These are phyloP conservation scores for Tieghemiomyces parasiticus DNA, from an alignment of 192 early-diverging fungal genomes.

Conservation along the genomic window DNA sequence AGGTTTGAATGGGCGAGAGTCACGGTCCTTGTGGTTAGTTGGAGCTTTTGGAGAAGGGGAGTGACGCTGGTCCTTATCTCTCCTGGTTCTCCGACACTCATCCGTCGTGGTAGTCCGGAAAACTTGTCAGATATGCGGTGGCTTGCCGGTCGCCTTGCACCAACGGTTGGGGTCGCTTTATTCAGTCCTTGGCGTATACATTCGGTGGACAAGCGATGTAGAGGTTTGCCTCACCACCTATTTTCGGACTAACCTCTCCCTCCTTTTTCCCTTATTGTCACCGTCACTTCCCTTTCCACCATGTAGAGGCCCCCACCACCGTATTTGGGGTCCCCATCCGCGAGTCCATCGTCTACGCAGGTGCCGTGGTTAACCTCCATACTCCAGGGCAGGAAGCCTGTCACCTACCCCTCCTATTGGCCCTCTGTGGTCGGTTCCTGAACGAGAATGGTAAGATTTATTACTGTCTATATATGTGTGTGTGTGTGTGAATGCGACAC, in stretches of 20 bases:
- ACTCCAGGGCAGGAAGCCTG: neutral
- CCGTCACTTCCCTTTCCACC: neutral
- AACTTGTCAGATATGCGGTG: too few species aligned
- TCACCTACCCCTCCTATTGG: conserved; percentile 21
- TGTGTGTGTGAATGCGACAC: too few species aligned
- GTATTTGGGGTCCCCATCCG: conserved; percentile 1
- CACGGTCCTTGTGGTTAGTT: too few species aligned
- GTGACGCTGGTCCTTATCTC: too few species aligned
- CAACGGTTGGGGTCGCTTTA: neutral
- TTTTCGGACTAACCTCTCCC: neutral
- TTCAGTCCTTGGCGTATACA: neutral
- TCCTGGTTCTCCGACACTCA: too few species aligned
- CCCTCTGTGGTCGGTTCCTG: conserved; percentile 27
- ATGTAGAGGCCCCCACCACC: neutral
- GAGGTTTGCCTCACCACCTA: neutral
- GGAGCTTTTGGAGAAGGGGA: too few species aligned
- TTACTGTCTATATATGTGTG: too few species aligned
- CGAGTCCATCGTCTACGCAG: conserved; percentile 1
- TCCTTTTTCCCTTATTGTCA: neutral
- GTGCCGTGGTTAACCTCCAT: neutral
- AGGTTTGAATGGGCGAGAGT: too few species aligned
- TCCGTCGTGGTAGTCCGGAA: too few species aligned
- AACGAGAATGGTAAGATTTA: conserved; percentile 21
- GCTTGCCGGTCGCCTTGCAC: neutral
- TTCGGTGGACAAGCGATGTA: neutral